Base-by-base conservation (phyloP, 495 filamentous ascomycete species). In the Penicillium lividum region DNA sequence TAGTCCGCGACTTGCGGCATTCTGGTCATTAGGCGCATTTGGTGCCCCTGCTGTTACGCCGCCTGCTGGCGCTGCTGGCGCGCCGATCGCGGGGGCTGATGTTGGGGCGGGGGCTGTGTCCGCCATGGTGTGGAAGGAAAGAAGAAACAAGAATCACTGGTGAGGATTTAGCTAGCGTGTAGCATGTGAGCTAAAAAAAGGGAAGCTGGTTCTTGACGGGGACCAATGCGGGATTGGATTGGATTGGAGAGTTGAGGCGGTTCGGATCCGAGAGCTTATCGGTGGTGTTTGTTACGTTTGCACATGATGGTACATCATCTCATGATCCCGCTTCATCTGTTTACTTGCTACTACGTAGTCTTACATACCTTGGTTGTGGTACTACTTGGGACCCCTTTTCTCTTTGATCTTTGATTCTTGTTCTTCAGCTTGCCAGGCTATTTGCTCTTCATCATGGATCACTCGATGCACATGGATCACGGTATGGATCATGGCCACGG, bases 401-500 rank as follows among this genome's bases (percentile, higher is more conserved):
- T 16, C 30, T n/a, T 55, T 43, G 34, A 51, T 28, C n/a, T 51
- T 38, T 29, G 29, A 18, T 7, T 50, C 46, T 5, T 30, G 27
- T 42, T 44, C 43, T 36, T 16, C 15, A 9, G 13, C n/a, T 48
- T 30, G 13, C 36, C 29, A 0, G 46, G 2, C 28, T 34, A 51
- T 50, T 25, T 51, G 5, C 2, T 51, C 6, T 22, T 47, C 46
- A 61, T 50, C 18, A 77, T 73, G 68, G 45, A 47, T 47, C 45
- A 47, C 46, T 67, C 68, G 7, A 36, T 36, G 27, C 73, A 75
- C 53, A 78, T 77, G 75, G 69, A 68, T 53, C 73, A 77, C 47
- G 33, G 33, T 36, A 76, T 75, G 70, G 78, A 75, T 50, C 76
- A 84, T 60, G 68, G 68, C 51, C 86, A 91, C 66, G 75, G 77